A percentile compares a stretch with the other conserved stretches of the same genome.
phyloP scores from a whole-genome alignment of 305 asterid genomes.

The Fraxinus sp. region DNA sequence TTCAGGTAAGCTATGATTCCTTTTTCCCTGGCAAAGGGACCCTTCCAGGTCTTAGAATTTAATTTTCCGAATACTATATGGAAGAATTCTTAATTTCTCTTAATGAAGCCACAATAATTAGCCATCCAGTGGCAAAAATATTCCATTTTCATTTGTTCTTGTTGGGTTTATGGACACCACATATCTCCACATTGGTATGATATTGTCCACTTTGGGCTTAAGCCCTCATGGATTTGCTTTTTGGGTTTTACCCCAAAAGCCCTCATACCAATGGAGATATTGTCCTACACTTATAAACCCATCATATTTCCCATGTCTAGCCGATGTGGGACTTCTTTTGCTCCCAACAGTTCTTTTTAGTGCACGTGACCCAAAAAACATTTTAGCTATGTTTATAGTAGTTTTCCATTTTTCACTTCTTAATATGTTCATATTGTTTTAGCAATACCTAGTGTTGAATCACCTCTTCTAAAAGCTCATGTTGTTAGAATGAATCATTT shows the following conservation, averaged over 20 bases:
- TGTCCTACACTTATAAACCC: no score
- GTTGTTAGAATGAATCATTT: neutral
- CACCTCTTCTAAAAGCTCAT: neutral
- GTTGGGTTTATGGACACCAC: no score
- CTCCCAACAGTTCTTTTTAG: neutral
- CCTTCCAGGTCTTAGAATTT: neutral
- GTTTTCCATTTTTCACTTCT: neutral
- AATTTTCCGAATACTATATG: neutral
- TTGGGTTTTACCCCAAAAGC: no score
- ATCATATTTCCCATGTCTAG: no score
- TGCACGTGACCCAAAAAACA: neutral
- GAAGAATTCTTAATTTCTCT: constrained; percentile 13
- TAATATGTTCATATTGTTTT: neutral
- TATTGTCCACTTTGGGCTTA: no score
- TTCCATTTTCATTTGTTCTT: neutral
- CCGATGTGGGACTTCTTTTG: no score
- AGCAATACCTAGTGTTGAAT: neutral
- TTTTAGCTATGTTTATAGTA: neutral
- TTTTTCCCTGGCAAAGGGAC: neutral
- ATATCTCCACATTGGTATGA: no score
- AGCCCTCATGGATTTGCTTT: no score
- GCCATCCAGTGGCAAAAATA: constrained; percentile 3
- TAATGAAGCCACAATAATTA: neutral
- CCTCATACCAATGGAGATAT: no score
- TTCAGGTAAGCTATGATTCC: constrained; percentile 3